Evolutionary conservation across 768 basidiomycete species (phyloP).

Genomic region (Leucogyrophana mollusca): DNA sequence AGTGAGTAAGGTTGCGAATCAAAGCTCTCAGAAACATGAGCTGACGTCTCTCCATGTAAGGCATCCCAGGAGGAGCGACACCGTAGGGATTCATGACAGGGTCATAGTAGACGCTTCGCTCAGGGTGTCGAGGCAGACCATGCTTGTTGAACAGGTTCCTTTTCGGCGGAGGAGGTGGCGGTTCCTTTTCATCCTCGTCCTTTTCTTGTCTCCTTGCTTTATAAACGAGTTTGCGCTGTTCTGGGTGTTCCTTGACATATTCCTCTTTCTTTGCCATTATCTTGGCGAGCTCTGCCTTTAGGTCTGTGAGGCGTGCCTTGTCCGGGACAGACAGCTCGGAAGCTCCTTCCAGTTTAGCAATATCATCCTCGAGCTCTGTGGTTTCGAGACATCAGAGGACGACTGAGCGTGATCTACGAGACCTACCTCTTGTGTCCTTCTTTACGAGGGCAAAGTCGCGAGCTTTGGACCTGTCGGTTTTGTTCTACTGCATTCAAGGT

Average conservation of each 20-base stretch:
- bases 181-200: constrained; percentile 39
- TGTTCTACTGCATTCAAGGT: constrained; percentile 72
- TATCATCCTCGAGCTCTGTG: constrained; percentile 84
- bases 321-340: constrained; percentile 47
- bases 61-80: constrained; percentile 94
- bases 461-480: constrained; percentile 74
- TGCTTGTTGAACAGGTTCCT: constrained; percentile 78
- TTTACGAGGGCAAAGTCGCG: constrained; percentile 92
- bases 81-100: constrained; percentile 92
- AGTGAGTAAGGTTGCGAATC: constrained; percentile 1
- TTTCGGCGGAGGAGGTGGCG: constrained; percentile 41
- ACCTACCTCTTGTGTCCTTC: constrained; percentile 83
- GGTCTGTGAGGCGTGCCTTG: constrained; percentile 62
- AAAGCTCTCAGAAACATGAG: constrained; percentile 8
- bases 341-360: constrained; percentile 60
- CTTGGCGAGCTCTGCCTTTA: constrained; percentile 76
- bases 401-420: neutral
- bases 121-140: constrained; percentile 87
- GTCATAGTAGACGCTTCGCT: constrained; percentile 90
- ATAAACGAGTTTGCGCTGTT: constrained; percentile 85
- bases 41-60: constrained; percentile 87
- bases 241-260: constrained; percentile 91
- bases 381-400: no score
- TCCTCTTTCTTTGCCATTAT: constrained; percentile 88
- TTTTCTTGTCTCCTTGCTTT: constrained; percentile 46